phyloP scores from a whole-genome alignment of 352 stramenopile species.

The Pythium rishiriense region DNA sequence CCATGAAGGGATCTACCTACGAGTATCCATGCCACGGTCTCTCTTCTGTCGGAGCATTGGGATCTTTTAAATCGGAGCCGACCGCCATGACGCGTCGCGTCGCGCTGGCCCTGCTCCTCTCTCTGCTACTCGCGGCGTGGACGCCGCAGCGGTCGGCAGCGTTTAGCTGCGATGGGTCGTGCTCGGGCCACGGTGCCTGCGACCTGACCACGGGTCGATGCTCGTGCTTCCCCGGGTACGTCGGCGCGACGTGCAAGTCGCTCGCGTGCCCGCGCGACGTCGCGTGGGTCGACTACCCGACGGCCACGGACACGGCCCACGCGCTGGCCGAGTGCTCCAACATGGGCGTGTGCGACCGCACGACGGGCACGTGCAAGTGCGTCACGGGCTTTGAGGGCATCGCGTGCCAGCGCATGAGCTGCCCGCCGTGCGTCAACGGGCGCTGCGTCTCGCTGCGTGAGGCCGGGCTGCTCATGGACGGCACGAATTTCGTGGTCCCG shows the following conservation, averaged over 20 bases:
- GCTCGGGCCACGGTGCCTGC: conserved; percentile 74
- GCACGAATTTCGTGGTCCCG: conserved; percentile 62
- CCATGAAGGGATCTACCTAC: neutral
- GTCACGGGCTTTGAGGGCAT: conserved; percentile 63
- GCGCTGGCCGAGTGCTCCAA: conserved; percentile 81
- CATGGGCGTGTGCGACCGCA: conserved; percentile 82
- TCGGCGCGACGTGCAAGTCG: conserved; percentile 61
- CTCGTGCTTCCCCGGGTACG: conserved; percentile 77
- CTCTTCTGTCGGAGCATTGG: no score
- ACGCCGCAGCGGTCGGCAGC: neutral
- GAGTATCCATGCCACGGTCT: no score
- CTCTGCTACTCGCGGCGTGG: conserved; percentile 7
- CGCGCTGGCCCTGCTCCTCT: neutral
- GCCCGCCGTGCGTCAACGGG: conserved; percentile 59
- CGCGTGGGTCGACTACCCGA: conserved; percentile 71
- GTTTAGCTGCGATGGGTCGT: conserved; percentile 78
- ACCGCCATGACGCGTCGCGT: neutral
- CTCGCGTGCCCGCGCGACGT: conserved; percentile 46
- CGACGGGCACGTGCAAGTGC: conserved; percentile 59
- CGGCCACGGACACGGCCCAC: conserved; percentile 64
- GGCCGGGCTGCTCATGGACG: conserved; percentile 51
- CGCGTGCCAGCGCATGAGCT: conserved; percentile 75
- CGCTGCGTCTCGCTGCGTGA: conserved; percentile 77
- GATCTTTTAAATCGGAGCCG: neutral
- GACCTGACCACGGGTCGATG: conserved; percentile 63